Conservation (phyloP, 495 filamentous ascomycete species). For the Aspergillus olivimuriae region DNA sequence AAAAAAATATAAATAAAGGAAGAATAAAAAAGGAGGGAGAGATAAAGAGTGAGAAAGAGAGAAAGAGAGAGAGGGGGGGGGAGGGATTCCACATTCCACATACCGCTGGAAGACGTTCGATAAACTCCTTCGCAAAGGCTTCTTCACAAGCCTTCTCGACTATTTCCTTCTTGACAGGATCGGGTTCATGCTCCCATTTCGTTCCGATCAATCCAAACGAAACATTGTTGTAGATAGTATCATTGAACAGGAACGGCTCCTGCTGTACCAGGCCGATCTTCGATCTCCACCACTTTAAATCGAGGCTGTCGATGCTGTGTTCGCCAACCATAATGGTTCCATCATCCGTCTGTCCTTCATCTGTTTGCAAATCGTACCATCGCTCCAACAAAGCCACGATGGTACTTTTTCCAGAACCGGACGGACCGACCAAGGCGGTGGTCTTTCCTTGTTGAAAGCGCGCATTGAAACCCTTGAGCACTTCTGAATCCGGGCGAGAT, state of each 20-base stretch:
- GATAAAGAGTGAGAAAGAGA: too few species aligned
- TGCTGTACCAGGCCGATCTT: slow-evolving; percentile 65
- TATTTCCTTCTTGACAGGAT: slow-evolving; percentile 42
- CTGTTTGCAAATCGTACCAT: slow-evolving; percentile 45
- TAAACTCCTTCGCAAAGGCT: slow-evolving; percentile 29
- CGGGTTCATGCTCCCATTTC: slow-evolving; percentile 44
- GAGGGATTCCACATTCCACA: not conserved
- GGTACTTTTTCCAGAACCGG: slow-evolving; percentile 60
- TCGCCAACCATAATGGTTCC: slow-evolving; percentile 47
- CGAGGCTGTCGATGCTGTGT: slow-evolving; percentile 42
- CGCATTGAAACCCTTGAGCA: slow-evolving; percentile 37
- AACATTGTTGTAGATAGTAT: slow-evolving; percentile 61
- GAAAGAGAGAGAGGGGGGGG: too few species aligned
- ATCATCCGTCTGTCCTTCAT: not conserved
- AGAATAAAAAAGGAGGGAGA: too few species aligned
- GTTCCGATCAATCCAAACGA: slow-evolving; percentile 56
- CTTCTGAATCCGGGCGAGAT: slow-evolving; percentile 29
- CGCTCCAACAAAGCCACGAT: slow-evolving; percentile 58
- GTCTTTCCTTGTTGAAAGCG: slow-evolving; percentile 39
- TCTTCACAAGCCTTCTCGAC: slow-evolving; percentile 21
- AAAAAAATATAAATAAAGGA: not conserved
- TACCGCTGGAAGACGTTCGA: slow-evolving; percentile 24
- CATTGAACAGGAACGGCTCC: slow-evolving; percentile 66
- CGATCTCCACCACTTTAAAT: slow-evolving; percentile 57
- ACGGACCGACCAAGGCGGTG: slow-evolving; percentile 52